These are phyloP conservation scores for Aleurites moluccanus DNA, from an alignment of 441 rosid genomes.

Conservation along the genomic window DNA sequence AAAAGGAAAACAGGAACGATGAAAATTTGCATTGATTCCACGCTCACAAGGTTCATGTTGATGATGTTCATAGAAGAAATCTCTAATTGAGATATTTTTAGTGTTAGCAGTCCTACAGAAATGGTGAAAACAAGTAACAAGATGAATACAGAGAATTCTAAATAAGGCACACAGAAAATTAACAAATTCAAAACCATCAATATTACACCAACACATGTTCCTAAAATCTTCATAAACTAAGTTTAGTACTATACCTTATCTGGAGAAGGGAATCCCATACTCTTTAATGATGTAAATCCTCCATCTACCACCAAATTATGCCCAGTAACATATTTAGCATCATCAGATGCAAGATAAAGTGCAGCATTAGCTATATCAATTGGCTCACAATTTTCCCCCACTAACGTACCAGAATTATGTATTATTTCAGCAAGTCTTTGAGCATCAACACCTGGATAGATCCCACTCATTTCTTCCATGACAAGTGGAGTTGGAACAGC, in stretches of 20 bases:
- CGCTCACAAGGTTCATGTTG: background rate
- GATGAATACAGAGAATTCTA: too few species aligned
- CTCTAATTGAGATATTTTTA: too few species aligned
- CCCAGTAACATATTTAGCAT: conserved; percentile 77
- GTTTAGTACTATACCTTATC: conserved; percentile 33
- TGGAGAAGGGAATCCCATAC: conserved; percentile 49
- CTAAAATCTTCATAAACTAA: background rate
- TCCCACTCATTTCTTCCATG: conserved; percentile 48
- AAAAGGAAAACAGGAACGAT: background rate
- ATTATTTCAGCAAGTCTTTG: conserved; percentile 37
- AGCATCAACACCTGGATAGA: conserved; percentile 42
- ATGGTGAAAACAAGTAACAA: too few species aligned
- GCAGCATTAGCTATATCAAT: conserved; percentile 82
- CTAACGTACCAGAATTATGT: conserved; percentile 41
- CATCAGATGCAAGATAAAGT: conserved; percentile 73
- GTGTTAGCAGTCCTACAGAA: too few species aligned
- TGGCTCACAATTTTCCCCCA: conserved; percentile 60
- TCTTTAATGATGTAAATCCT: conserved; percentile 72
- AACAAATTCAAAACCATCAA: too few species aligned
- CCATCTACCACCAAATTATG: conserved; percentile 92
- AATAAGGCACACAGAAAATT: too few species aligned
- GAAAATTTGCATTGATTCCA: background rate
- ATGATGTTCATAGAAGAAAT: too few species aligned
- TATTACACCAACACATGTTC: background rate
- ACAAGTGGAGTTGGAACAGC: conserved; percentile 63